A percentile compares a stretch with the other conserved stretches of the same genome.
Evolutionary conservation across 2,329 filamentous ascomycete genomes (phyloP).

Genomic region (Diplodia scrobiculata): DNA sequence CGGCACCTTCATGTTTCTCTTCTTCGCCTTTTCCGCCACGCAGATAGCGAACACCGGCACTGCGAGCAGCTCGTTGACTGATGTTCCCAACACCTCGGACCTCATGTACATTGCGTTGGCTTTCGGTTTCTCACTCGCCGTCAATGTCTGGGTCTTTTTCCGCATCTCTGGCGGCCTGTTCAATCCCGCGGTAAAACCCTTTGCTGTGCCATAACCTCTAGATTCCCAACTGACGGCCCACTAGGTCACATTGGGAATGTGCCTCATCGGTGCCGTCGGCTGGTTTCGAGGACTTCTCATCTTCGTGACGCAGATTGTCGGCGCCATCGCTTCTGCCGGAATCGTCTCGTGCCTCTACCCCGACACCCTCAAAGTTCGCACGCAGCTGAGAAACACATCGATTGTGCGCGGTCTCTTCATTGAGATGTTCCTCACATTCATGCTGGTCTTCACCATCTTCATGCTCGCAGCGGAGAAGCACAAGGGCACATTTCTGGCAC

Average conservation of each 20-base stretch:
- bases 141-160: constrained; percentile 48
- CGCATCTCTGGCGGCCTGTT: constrained; percentile 45
- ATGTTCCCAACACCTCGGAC: constrained; percentile 43
- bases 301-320: constrained; percentile 41
- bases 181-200: constrained; percentile 46
- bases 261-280: constrained; percentile 39
- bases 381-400: constrained; percentile 41
- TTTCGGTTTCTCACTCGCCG: constrained; percentile 45
- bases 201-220: constrained; percentile 34
- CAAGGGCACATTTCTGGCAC: constrained; percentile 37
- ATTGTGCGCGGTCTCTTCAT: constrained; percentile 43
- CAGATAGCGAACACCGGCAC: constrained; percentile 46
- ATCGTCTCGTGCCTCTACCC: constrained; percentile 39
- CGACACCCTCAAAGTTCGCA: constrained; percentile 39
- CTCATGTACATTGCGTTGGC: constrained; percentile 45
- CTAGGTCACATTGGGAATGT: constrained; percentile 44
- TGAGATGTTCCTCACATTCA: constrained; percentile 46
- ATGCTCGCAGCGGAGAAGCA: constrained; percentile 40
- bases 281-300: constrained; percentile 37
- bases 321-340: constrained; percentile 29
- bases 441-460: constrained; percentile 44
- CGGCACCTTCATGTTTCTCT: constrained; percentile 48
- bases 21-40: constrained; percentile 46
- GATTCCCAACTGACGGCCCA: constrained; percentile 39
- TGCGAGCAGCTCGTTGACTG: constrained; percentile 38